Percentiles rank a stretch among this genome's conserved stretches.
phyloP scores from a whole-genome alignment of 345 rosid species.

The Eucalyptus marginata region DNA sequence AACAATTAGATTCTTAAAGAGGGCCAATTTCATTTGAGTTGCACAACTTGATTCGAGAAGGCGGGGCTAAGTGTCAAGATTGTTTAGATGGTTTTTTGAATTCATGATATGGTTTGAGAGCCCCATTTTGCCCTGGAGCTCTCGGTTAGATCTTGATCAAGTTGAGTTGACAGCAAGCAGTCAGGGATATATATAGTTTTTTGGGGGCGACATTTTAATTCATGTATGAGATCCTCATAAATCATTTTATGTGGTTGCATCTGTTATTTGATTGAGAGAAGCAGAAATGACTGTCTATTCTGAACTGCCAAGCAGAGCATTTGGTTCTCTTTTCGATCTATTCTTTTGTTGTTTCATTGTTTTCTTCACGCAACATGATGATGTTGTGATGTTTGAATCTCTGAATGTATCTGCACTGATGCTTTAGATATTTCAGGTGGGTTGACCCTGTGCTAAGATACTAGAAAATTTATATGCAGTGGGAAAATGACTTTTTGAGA shows the following conservation, averaged over 20 bases:
- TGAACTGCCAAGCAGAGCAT: not conserved
- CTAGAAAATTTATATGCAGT: not conserved
- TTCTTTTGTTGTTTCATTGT: not conserved
- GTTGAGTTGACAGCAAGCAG: not conserved
- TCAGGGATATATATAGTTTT: not conserved
- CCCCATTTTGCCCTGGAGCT: slow-evolving; percentile 20
- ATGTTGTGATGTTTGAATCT: not conserved
- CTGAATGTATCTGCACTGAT: not conserved
- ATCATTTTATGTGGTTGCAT: not conserved
- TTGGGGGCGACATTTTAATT: not conserved
- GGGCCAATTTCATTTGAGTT: slow-evolving; percentile 63
- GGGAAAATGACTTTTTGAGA: not conserved
- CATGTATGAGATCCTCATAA: not conserved
- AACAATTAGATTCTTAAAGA: slow-evolving; percentile 88
- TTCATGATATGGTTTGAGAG: not conserved
- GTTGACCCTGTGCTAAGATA: not conserved
- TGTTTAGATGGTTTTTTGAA: not conserved
- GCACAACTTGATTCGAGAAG: not conserved
- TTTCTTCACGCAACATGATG: not conserved
- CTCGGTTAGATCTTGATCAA: not conserved
- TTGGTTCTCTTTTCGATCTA: not conserved
- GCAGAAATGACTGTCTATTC: not conserved
- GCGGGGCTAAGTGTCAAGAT: not conserved
- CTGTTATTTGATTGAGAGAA: not conserved
- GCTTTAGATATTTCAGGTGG: not conserved